A percentile compares a stretch with the other conserved stretches of the same genome.
Evolutionary conservation across 306 rosid species (phyloP).

Genomic region (Mimosa bimucronata): DNA sequence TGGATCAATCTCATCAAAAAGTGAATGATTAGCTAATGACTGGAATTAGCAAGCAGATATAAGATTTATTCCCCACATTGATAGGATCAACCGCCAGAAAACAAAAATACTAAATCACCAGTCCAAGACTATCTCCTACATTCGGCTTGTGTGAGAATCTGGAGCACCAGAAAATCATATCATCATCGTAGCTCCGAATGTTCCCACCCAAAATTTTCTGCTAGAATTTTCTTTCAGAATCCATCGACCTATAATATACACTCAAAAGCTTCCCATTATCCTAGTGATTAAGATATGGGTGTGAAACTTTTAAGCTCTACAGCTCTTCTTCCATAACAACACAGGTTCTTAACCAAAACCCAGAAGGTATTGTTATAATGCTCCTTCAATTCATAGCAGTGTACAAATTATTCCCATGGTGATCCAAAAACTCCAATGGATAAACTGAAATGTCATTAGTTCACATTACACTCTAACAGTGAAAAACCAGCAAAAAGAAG

Average conservation of each 20-base stretch:
- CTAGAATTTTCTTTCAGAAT: not conserved
- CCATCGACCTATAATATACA: not conserved
- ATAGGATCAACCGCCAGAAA: not conserved
- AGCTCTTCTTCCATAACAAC: not conserved
- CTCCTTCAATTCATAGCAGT: not conserved
- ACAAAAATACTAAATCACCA: not conserved
- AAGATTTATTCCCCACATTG: not conserved
- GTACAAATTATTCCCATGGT: not conserved
- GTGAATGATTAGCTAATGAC: not conserved
- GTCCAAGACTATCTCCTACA: not conserved
- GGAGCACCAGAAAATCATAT: not conserved
- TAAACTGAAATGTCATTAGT: not conserved
- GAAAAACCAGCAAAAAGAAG: not conserved
- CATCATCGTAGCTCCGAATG: not conserved
- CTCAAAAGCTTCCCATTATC: not conserved
- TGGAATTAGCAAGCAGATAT: not conserved
- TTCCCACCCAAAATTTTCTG: not conserved
- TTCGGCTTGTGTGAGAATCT: not conserved
- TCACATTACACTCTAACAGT: not conserved
- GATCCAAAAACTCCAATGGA: not conserved
- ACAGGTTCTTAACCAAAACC: not conserved
- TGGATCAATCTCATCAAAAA: not conserved
- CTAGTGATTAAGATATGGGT: not conserved
- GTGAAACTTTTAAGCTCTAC: not conserved
- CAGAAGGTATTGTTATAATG: not conserved